phyloP scores from a whole-genome alignment of 2,329 filamentous ascomycete genomes.

The Grosmannia huntii region DNA sequence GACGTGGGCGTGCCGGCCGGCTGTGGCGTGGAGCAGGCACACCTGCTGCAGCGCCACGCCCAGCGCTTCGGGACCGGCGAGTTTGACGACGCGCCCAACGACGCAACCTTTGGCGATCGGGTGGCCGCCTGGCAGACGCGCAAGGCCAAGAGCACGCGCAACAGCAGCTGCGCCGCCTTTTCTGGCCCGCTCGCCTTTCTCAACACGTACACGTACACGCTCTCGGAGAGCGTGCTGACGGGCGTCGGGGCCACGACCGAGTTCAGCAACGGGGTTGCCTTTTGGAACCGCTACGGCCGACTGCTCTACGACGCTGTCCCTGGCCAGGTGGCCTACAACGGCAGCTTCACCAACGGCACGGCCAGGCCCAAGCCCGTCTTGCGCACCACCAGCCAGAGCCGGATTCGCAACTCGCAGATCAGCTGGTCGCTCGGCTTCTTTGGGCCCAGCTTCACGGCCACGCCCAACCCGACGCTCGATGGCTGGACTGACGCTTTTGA shows the following conservation, averaged over 20 bases:
- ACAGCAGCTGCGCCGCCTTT: slow-evolving; percentile 13
- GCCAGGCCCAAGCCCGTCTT: slow-evolving; percentile 34
- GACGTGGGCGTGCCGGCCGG: slow-evolving; percentile 34
- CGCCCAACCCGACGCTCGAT: slow-evolving; percentile 23
- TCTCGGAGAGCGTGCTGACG: slow-evolving; percentile 32
- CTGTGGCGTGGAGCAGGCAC: slow-evolving; percentile 42
- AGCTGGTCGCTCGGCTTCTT: slow-evolving; percentile 41
- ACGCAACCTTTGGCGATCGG: slow-evolving; percentile 35
- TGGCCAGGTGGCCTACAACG: slow-evolving; percentile 35
- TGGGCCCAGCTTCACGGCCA: slow-evolving; percentile 28
- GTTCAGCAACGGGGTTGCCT: slow-evolving; percentile 33
- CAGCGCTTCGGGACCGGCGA: slow-evolving; percentile 33
- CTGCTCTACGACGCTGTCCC: slow-evolving; percentile 35
- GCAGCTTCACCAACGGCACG: slow-evolving; percentile 30
- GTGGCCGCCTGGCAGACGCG: slow-evolving; percentile 29
- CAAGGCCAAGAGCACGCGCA: slow-evolving; percentile 12
- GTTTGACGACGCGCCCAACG: slow-evolving; percentile 34
- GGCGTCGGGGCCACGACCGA: slow-evolving; percentile 36
- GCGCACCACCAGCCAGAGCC: slow-evolving; percentile 38
- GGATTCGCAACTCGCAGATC: slow-evolving; percentile 42
- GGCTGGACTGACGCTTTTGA: slow-evolving; percentile 29
- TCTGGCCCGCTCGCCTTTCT: slow-evolving; percentile 37
- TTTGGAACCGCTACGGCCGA: slow-evolving; percentile 42
- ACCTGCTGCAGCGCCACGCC: slow-evolving; percentile 40
- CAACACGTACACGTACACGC: slow-evolving; percentile 35